These are phyloP conservation scores for Boletus tomentosulus DNA, from an alignment of 768 basidiomycete species.

Conservation along the genomic window DNA sequence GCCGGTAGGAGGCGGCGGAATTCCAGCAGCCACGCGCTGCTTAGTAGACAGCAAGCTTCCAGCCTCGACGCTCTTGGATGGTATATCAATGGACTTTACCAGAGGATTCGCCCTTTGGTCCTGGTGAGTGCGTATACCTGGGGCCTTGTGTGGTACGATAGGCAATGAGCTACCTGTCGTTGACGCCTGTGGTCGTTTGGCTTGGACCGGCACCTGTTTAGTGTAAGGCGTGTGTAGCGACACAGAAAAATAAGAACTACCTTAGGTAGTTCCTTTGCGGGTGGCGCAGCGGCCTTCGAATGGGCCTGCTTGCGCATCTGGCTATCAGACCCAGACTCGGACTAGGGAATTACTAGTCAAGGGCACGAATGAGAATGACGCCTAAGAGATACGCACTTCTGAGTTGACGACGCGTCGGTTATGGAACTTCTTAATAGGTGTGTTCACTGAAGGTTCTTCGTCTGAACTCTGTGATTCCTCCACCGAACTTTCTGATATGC, in stretches of 20 bases:
- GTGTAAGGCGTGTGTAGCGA: background rate
- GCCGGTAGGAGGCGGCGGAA: slow-evolving; percentile 29
- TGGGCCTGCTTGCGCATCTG: slow-evolving; percentile 1
- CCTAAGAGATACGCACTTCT: slow-evolving; percentile 11
- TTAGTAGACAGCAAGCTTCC: slow-evolving; percentile 47
- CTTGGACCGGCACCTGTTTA: background rate
- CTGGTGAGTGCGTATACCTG: slow-evolving; percentile 25
- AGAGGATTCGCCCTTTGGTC: slow-evolving; percentile 29
- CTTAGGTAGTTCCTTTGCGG: slow-evolving; percentile 9
- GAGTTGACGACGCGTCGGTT: slow-evolving; percentile 4
- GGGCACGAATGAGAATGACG: background rate
- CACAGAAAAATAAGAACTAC: slow-evolving; percentile 1
- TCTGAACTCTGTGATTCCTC: slow-evolving; percentile 12
- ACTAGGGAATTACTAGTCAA: slow-evolving; percentile 8
- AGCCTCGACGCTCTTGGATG: slow-evolving; percentile 20
- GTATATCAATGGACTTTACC: slow-evolving; percentile 29
- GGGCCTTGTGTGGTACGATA: slow-evolving; percentile 14
- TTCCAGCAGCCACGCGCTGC: slow-evolving; percentile 42
- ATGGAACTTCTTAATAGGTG: background rate
- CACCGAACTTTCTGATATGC: slow-evolving; percentile 5
- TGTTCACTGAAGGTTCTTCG: background rate
- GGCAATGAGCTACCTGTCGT: background rate
- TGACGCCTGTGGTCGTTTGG: slow-evolving; percentile 9
- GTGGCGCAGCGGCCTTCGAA: background rate
- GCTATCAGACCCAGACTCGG: slow-evolving; percentile 13